A percentile compares a stretch with the other conserved stretches of the same genome.
Evolutionary conservation across 2,329 filamentous ascomycete species (phyloP).

Genomic region (Aureobasidium pullulans): DNA sequence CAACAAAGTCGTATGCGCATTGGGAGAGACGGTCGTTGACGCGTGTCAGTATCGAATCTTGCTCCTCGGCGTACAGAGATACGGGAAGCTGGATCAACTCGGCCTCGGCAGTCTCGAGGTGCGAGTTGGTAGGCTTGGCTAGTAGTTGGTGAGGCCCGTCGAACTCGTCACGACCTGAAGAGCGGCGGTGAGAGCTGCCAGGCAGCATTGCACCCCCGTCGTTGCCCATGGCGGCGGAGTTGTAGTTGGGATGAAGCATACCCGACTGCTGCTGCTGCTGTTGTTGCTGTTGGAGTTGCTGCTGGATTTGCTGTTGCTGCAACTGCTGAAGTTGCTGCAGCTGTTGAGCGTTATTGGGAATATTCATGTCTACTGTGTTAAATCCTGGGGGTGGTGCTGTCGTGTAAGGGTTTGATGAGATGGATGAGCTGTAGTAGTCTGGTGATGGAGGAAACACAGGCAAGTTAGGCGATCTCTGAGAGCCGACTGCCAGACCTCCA

Average conservation of each 20-base stretch:
- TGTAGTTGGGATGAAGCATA: slow-evolving; percentile 9
- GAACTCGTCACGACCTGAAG: slow-evolving; percentile 81
- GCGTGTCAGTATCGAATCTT: slow-evolving; percentile 70
- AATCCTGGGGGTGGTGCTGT: slow-evolving; percentile 13
- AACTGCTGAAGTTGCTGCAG: slow-evolving; percentile 3
- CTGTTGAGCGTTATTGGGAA: not conserved
- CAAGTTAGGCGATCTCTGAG: slow-evolving; percentile 2
- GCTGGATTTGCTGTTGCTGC: not conserved
- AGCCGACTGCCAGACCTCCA: not conserved
- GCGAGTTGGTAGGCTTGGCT: slow-evolving; percentile 61
- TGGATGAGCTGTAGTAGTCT: slow-evolving; percentile 8
- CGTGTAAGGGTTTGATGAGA: slow-evolving; percentile 11
- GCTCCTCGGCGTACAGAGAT: slow-evolving; percentile 74
- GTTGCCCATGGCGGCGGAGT: not conserved
- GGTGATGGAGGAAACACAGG: not conserved
- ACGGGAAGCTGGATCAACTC: slow-evolving; percentile 76
- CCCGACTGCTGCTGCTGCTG: slow-evolving; percentile 4
- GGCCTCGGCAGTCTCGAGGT: slow-evolving; percentile 68
- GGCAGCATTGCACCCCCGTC: slow-evolving; percentile 10
- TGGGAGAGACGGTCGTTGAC: slow-evolving; percentile 80
- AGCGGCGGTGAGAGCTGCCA: slow-evolving; percentile 50
- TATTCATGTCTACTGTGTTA: slow-evolving; percentile 3
- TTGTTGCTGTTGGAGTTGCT: not conserved
- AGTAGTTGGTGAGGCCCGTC: slow-evolving; percentile 80
- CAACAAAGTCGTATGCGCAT: slow-evolving; percentile 84